Evolutionary conservation across 2,329 filamentous ascomycete species (phyloP), one percentile per base, ranked within the genome.

Genomic region (Zasmidium cellare): DNA sequence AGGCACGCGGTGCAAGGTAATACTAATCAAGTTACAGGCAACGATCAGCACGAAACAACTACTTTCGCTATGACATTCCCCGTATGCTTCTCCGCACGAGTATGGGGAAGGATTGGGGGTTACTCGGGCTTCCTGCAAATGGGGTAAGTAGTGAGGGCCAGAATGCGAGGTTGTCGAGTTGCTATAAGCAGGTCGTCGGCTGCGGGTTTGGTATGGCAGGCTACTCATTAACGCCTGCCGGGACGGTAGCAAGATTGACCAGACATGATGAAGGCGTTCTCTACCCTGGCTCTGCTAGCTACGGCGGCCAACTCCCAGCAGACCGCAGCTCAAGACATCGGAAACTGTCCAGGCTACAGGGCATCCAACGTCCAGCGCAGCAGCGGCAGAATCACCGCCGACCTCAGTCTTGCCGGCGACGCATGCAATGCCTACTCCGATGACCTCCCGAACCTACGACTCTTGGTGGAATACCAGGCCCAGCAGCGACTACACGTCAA

Each of bases 401-500:
- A 70, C 53, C 57, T 71, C 12, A 63, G 57, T 5, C 41, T 71
- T 12, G 64, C 66, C 20, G 69, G 69, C 31, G 18, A 53, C n/a
- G 59, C 58, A 2, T 71, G 68, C 48, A 68, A 70, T 46, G 61
- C 61, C 5, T 70, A 69, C 45, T 68, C 67, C 7, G 66, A 65
- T 25, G 69, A 71, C 38, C 63, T 71, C 18, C 23, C 47, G 9
- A 58, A 67, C 50, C 52, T 70, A 28, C 51, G 48, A 0, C 50
- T 71, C 2, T 35, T 55, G 9, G 69, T 70, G 2, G 51, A 67
- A 45, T 70, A 70, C 23, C 25, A 53, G 20, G 50, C 24, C 3
- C 7, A 41, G 5, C 35, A 65, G 41, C 86, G 88, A 16, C 80
- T 92, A 2, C 89, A 91, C 69, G 85, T 92, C 68, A 83, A 88